Percentiles rank a stretch among this genome's conserved stretches.
Evolutionary conservation across 2,329 filamentous ascomycete genomes (phyloP).

Genomic region (Sarocladiaceae sp.): DNA sequence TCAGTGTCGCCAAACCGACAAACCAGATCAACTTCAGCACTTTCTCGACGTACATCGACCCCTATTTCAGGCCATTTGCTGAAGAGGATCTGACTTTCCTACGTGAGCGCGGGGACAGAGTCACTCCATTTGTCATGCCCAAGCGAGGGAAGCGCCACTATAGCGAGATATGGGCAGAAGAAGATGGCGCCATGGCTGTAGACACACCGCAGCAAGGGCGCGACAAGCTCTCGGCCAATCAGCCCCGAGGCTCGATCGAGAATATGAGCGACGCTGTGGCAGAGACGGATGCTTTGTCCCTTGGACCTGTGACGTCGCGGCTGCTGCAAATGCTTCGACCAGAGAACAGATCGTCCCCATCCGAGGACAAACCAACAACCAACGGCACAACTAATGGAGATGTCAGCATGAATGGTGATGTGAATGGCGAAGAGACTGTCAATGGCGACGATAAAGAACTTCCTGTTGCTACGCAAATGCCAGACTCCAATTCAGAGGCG

Average conservation of each 20-base stretch:
- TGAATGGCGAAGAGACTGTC: constrained; percentile 29
- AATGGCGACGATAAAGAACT: constrained; percentile 33
- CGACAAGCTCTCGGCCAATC: constrained; percentile 71
- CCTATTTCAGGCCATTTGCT: constrained; percentile 81
- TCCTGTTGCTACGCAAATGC: constrained; percentile 73
- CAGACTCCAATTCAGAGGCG: constrained; percentile 68
- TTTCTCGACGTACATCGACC: constrained; percentile 88
- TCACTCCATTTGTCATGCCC: constrained; percentile 80
- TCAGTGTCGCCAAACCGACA: constrained; percentile 86
- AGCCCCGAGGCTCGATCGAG: constrained; percentile 80
- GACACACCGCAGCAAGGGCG: constrained; percentile 59
- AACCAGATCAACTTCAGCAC: constrained; percentile 93
- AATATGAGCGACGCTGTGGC: constrained; percentile 81
- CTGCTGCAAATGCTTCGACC: constrained; percentile 78
- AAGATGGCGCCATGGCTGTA: constrained; percentile 76
- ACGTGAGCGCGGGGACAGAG: constrained; percentile 81
- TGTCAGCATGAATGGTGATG: constrained; percentile 48
- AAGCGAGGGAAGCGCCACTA: constrained; percentile 82
- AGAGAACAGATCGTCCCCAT: constrained; percentile 55
- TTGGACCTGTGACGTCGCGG: constrained; percentile 79
- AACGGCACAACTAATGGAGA: constrained; percentile 53
- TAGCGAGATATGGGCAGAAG: constrained; percentile 87
- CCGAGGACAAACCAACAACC: constrained; percentile 52
- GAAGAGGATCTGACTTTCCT: constrained; percentile 95
- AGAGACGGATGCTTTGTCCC: constrained; percentile 84